Base-by-base conservation (phyloP, 2,329 filamentous ascomycete species). In the Pezicula radicicola region DNA sequence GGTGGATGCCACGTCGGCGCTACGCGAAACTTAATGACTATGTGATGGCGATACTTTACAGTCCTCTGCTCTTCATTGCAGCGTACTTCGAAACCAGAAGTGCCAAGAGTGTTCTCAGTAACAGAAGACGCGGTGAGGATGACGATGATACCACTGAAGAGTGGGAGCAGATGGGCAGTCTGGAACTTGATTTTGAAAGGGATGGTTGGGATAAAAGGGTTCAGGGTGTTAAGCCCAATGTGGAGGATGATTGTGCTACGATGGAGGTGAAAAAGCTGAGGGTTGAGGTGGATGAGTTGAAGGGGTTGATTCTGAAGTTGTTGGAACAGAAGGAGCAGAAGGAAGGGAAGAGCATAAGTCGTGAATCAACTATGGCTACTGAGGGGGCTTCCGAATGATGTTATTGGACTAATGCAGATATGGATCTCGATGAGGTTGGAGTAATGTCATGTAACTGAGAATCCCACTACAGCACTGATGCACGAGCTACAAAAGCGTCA, bases 131-230 rank as follows among this genome's bases (percentile, higher is more conserved):
- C 15, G 91, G 92, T 37, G 92, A 97, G 60, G 87, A 87, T 3
- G 94, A 99, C 59, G 94, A 99, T 60, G 91, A 97, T 59, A 84
- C 84, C 1, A 73, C 88, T 8, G 88, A 97, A 65, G 93, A 97
- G 67, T 99, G 94, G 94, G 94, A 99, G 72, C 88, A 96, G 68
- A 75, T 93, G 65, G 71, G 77, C 8, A 75, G 75, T 6, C 10
- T 33, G 30, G 80, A 88, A 48, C 67, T 93, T 18, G 88, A 96
- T 65, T 89, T 95, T 63, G 89, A 96, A 63, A 76, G 81, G 1
- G 89, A 93, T 55, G 90, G 88, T 0, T 99, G 94, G 94, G 76
- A 80, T 35, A 91, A 94, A 76, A 85, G 80, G 51, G 91, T 96
- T 3, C 78, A 84, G 47, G 72, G 76, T n/a, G 87, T 83, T 19